phyloP scores from a whole-genome alignment of 768 basidiomycete genomes.

The Phaeotremella skinneri region DNA sequence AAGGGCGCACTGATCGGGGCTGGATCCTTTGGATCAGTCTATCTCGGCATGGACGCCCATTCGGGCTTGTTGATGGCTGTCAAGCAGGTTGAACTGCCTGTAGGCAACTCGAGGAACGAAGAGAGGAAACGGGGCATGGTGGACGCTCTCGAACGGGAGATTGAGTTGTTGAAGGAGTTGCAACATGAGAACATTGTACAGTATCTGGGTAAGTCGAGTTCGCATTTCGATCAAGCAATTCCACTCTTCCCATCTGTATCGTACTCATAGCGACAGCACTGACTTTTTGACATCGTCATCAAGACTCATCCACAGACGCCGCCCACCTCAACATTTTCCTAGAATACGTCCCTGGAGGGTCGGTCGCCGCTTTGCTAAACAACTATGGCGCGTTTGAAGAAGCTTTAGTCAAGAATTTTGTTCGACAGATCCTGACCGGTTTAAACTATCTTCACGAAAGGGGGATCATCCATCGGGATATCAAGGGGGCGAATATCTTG shows the following conservation, averaged over 20 bases:
- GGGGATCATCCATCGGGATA: slow-evolving; percentile 95
- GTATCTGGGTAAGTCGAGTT: slow-evolving; percentile 73
- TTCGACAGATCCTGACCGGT: slow-evolving; percentile 83
- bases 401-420: slow-evolving; percentile 83
- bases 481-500: slow-evolving; percentile 97
- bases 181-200: slow-evolving; percentile 98
- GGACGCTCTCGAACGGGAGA: slow-evolving; percentile 86
- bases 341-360: slow-evolving; percentile 94
- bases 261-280: background rate
- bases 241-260: background rate
- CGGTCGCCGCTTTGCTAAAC: slow-evolving; percentile 79
- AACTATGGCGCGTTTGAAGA: slow-evolving; percentile 96
- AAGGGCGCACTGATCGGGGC: slow-evolving; percentile 93
- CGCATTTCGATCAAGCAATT: background rate
- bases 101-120: slow-evolving; percentile 77
- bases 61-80: slow-evolving; percentile 92
- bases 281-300: too few species aligned
- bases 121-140: slow-evolving; percentile 93
- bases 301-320: slow-evolving; percentile 91
- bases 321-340: slow-evolving; percentile 92
- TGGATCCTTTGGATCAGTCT: slow-evolving; percentile 92
- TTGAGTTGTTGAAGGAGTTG: slow-evolving; percentile 90
- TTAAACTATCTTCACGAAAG: slow-evolving; percentile 87
- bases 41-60: slow-evolving; percentile 90
- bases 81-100: slow-evolving; percentile 91